Evolutionary conservation across 371 early-diverging fungal species (phyloP).

Genomic region (Mycotypha africana): DNA sequence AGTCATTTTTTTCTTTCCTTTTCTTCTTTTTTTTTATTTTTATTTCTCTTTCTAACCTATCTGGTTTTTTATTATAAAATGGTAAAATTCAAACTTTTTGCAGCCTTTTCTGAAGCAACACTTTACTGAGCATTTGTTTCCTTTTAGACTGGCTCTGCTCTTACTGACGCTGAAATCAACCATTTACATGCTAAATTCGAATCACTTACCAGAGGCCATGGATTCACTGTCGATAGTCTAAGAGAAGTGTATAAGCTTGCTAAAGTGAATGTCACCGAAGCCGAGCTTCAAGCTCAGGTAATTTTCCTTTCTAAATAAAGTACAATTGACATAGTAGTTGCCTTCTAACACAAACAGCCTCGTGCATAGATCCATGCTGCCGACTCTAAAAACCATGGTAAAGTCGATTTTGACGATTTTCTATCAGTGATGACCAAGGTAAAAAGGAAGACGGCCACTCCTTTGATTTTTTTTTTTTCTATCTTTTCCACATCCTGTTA

Average conservation of each 20-base stretch:
- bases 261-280: constrained; percentile 13
- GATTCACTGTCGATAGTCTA: constrained; percentile 14
- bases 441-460: too few species aligned
- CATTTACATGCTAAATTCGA: constrained; percentile 18
- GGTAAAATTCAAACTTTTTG: too few species aligned
- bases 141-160: constrained; percentile 9
- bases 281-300: constrained; percentile 19
- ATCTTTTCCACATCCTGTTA: not conserved
- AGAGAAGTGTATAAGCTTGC: constrained; percentile 17
- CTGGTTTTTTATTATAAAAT: too few species aligned
- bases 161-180: constrained; percentile 19
- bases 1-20: too few species aligned
- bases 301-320: too few species aligned
- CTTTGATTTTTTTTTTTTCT: not conserved
- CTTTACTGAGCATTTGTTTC: too few species aligned
- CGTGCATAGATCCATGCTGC: constrained; percentile 19
- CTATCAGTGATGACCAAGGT: constrained; percentile 20
- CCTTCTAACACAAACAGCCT: too few species aligned
- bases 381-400: constrained; percentile 11
- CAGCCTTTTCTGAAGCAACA: too few species aligned
- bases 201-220: constrained; percentile 10
- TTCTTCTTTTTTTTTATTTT: too few species aligned
- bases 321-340: too few species aligned
- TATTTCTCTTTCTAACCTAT: too few species aligned
- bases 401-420: constrained; percentile 16